Percentiles rank a stretch among this genome's conserved stretches.
phyloP scores from a whole-genome alignment of 352 stramenopile genomes.

The Phytophthora cryptogea region DNA sequence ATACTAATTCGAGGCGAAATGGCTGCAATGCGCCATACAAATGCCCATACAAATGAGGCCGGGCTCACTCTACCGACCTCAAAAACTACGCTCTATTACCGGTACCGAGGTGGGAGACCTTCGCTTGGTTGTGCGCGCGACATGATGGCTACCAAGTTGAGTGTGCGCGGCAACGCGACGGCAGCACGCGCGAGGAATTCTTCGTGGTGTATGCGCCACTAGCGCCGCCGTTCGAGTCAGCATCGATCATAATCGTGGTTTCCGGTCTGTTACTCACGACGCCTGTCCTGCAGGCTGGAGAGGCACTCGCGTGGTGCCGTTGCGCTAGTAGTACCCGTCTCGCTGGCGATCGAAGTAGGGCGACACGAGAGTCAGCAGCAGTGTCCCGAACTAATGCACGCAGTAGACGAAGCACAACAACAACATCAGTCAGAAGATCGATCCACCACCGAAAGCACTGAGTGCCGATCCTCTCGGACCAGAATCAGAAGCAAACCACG shows the following conservation, averaged over 20 bases:
- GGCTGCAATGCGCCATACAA: neutral
- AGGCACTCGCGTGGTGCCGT: constrained; percentile 11
- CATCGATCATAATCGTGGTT: constrained; percentile 13
- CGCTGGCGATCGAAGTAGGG: constrained; percentile 55
- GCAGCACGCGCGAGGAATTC: neutral
- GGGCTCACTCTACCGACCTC: too few relatives aligned
- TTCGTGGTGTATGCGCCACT: neutral
- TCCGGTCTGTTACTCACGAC: constrained; percentile 24
- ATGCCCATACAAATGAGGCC: neutral
- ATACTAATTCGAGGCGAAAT: neutral
- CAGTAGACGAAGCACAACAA: constrained; percentile 16
- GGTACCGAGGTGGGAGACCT: constrained; percentile 11
- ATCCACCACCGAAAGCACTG: constrained; percentile 7
- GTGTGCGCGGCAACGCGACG: constrained; percentile 16
- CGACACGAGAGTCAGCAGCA: constrained; percentile 51
- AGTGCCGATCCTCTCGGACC: constrained; percentile 18
- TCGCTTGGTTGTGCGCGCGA: constrained; percentile 23
- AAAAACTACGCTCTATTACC: neutral
- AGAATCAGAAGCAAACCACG: constrained; percentile 24
- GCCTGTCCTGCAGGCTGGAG: constrained; percentile 32
- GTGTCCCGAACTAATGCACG: constrained; percentile 47
- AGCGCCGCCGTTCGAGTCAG: neutral
- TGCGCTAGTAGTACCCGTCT: constrained; percentile 34
- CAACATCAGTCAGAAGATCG: neutral
- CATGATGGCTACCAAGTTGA: constrained; percentile 27